Percentiles rank a stretch among this genome's conserved stretches.
These are phyloP conservation scores for Phytopythium mirpurense DNA, from an alignment of 352 stramenopile species.

Conservation along the genomic window DNA sequence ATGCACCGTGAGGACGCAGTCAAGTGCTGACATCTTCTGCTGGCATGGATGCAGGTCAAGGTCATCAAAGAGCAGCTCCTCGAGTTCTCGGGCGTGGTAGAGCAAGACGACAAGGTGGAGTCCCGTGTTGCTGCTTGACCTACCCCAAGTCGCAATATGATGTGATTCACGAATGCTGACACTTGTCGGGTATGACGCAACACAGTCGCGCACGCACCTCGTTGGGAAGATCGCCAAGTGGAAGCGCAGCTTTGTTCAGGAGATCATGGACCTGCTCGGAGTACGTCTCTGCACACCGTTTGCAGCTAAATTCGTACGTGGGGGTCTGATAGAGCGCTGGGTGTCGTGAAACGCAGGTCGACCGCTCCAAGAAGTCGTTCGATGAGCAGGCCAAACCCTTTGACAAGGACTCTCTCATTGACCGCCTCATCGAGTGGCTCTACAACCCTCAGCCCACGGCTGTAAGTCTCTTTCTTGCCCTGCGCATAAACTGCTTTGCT, in stretches of 20 bases:
- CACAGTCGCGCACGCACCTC: constrained; percentile 48
- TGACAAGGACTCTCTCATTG: constrained; percentile 62
- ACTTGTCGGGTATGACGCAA: background rate
- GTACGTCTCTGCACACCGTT: constrained; percentile 23
- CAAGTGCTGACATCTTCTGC: no score
- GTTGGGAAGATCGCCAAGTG: constrained; percentile 60
- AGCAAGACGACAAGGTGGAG: constrained; percentile 61
- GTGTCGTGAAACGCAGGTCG: constrained; percentile 32
- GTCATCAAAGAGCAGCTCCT: constrained; percentile 79
- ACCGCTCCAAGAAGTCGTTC: constrained; percentile 84
- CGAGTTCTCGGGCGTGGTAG: constrained; percentile 60
- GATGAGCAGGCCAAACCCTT: constrained; percentile 46
- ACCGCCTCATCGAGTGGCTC: constrained; percentile 73
- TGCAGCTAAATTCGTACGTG: no score
- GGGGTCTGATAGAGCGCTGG: background rate
- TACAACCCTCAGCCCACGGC: constrained; percentile 53
- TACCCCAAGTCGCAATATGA: no score
- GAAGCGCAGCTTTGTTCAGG: constrained; percentile 64
- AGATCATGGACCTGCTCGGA: constrained; percentile 74
- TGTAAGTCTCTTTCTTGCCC: constrained; percentile 11
- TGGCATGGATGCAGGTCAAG: constrained; percentile 38
- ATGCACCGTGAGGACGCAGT: no score
- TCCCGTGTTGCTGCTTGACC: background rate
- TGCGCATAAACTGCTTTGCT: background rate
- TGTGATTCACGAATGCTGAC: background rate